These are phyloP conservation scores for Trametes polyzona DNA, from an alignment of 1,284 basidiomycete genomes.

Conservation along the genomic window DNA sequence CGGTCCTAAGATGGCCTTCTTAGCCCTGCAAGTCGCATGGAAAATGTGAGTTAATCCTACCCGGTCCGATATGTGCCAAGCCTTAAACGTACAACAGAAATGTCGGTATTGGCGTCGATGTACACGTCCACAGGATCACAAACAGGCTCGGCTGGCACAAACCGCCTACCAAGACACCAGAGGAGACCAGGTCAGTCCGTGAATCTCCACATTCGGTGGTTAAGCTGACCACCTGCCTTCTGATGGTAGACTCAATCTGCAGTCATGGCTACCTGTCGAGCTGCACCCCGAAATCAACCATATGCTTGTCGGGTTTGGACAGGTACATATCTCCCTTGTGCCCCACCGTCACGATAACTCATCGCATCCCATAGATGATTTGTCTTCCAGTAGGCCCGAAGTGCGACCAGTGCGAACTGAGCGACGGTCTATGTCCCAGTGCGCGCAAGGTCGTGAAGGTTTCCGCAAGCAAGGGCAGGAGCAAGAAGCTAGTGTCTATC, in stretches of 20 bases:
- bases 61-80: background rate
- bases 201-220: background rate
- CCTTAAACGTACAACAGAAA: conserved; percentile 54
- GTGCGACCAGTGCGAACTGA: conserved; percentile 79
- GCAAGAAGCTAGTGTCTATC: conserved; percentile 15
- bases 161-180: conserved; percentile 82
- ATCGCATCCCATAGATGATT: conserved; percentile 52
- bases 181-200: conserved; percentile 73
- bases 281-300: conserved; percentile 86
- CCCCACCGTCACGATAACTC: background rate
- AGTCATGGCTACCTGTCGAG: conserved; percentile 88
- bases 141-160: conserved; percentile 93
- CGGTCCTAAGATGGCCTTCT: conserved; percentile 92
- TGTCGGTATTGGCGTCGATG: conserved; percentile 94
- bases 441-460: conserved; percentile 40
- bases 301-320: conserved; percentile 91
- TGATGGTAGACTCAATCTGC: conserved; percentile 71
- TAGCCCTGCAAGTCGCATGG: conserved; percentile 87
- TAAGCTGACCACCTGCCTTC: background rate
- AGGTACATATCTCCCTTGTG: conserved; percentile 50
- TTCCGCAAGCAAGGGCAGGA: conserved; percentile 12
- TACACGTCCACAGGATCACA: conserved; percentile 94
- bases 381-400: conserved; percentile 85
- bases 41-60: conserved; percentile 56
- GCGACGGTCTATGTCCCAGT: conserved; percentile 62